Evolutionary conservation across 1,284 basidiomycete species (phyloP).

Genomic region (Termitomyces sp.): DNA sequence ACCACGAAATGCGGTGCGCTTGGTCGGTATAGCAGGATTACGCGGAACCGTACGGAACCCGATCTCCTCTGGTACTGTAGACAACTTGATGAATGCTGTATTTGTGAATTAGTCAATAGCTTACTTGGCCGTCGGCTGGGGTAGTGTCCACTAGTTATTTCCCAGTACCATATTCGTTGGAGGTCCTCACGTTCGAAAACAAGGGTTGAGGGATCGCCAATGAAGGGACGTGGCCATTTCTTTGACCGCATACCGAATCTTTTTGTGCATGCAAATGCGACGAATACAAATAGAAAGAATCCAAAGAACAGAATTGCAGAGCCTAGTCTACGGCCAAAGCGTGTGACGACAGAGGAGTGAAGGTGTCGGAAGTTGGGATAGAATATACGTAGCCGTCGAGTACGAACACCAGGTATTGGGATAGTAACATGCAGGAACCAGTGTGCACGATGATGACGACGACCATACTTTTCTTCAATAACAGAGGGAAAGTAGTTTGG

Average conservation of each 20-base stretch:
- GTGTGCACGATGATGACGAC: conserved; percentile 39
- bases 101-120: background rate
- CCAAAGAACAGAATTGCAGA: conserved; percentile 44
- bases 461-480: conserved; percentile 60
- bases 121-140: conserved; percentile 72
- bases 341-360: conserved; percentile 51
- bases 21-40: conserved; percentile 70
- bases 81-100: background rate
- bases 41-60: conserved; percentile 49
- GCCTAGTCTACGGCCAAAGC: conserved; percentile 54
- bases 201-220: conserved; percentile 66
- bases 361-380: conserved; percentile 63
- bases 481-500: conserved; percentile 41
- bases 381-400: conserved; percentile 45
- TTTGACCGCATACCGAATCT: conserved; percentile 52
- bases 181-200: conserved; percentile 76
- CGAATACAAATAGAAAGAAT: conserved; percentile 44
- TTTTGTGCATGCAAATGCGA: conserved; percentile 55
- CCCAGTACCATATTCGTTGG: conserved; percentile 90
- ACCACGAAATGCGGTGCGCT: conserved; percentile 37
- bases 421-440: conserved; percentile 60
- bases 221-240: conserved; percentile 63
- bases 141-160: conserved; percentile 86
- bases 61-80: conserved; percentile 68
- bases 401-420: conserved; percentile 53